Evolutionary conservation across 2,329 filamentous ascomycete genomes (phyloP).

Genomic region (Graphilbum fragrans): DNA sequence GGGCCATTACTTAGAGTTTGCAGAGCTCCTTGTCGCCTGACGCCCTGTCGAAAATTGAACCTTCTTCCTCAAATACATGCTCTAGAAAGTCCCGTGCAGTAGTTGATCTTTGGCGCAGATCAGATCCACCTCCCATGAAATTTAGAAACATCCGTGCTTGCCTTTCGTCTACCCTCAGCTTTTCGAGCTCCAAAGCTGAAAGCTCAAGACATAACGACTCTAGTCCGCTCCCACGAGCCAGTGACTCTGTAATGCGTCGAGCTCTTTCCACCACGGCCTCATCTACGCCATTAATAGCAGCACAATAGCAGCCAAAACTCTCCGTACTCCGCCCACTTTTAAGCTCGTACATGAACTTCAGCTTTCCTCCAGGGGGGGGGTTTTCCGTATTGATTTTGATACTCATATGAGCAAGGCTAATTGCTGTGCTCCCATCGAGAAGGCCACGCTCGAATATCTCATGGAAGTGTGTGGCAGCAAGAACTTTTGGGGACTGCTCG

Average conservation of each 20-base stretch:
- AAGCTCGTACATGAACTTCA: constrained; percentile 66
- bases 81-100: constrained; percentile 1
- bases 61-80: not conserved
- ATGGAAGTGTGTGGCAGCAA: constrained; percentile 52
- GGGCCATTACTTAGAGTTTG: no score
- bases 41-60: no score
- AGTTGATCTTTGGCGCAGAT: not conserved
- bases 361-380: constrained; percentile 42
- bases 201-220: constrained; percentile 58
- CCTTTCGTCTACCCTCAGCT: constrained; percentile 54
- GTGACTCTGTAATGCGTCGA: constrained; percentile 56
- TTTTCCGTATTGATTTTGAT: constrained; percentile 46
- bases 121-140: constrained; percentile 5
- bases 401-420: constrained; percentile 61
- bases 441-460: constrained; percentile 60
- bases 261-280: constrained; percentile 60
- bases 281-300: constrained; percentile 75
- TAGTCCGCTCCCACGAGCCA: constrained; percentile 64
- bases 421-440: constrained; percentile 32
- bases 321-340: constrained; percentile 55
- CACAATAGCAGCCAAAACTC: constrained; percentile 80
- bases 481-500: constrained; percentile 37
- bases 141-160: constrained; percentile 46
- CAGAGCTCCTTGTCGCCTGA: no score
- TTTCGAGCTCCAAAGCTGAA: constrained; percentile 47